phyloP scores from a whole-genome alignment of 202 grass and related monocot genomes.

The Setaria italica region DNA sequence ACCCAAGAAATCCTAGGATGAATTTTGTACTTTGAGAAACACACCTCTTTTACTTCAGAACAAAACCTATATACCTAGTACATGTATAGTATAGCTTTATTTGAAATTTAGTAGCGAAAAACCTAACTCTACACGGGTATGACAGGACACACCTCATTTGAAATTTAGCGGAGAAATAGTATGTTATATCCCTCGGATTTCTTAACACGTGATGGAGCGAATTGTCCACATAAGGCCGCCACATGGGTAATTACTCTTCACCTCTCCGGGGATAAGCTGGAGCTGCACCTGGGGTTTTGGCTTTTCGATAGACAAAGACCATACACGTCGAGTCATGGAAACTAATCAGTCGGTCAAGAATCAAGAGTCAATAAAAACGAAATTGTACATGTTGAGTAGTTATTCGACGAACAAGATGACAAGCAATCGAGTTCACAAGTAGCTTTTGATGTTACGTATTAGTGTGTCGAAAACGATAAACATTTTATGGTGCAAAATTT shows the following conservation, averaged over 20 bases:
- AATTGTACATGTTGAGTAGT: constrained; percentile 28
- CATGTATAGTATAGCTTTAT: neutral
- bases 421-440: neutral
- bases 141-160: neutral
- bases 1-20: neutral
- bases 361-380: constrained; percentile 23
- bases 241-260: neutral
- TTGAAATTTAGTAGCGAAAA: constrained; percentile 10
- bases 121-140: neutral
- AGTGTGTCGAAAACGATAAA: neutral
- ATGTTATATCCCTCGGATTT: neutral
- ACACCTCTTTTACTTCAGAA: neutral
- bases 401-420: neutral
- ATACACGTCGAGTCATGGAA: constrained; percentile 20
- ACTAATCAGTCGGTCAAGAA: constrained; percentile 40
- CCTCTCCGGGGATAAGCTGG: constrained; percentile 13
- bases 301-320: constrained; percentile 53
- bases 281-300: constrained; percentile 17
- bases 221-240: neutral
- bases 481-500: neutral
- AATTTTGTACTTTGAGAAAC: neutral
- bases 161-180: neutral
- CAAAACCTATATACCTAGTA: no score
- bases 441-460: neutral
- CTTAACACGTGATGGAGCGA: constrained; percentile 28